Evolutionary conservation across 495 filamentous ascomycete genomes (phyloP).

Genomic region (Staphylotrichum longicolle): DNA sequence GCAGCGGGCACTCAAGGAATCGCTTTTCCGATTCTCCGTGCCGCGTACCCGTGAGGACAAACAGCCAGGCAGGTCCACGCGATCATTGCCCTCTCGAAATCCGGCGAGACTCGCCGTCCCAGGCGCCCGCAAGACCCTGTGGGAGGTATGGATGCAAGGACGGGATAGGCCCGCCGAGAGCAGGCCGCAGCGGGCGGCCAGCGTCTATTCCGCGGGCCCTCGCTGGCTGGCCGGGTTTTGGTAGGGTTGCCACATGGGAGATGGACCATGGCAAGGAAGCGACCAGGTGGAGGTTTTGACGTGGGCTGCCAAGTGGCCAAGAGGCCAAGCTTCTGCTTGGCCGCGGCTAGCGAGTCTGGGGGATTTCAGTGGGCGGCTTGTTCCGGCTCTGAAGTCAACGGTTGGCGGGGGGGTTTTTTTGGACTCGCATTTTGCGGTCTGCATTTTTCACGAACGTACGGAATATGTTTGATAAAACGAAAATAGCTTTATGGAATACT

Average conservation of each 20-base stretch:
- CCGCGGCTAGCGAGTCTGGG: slow-evolving; percentile 1
- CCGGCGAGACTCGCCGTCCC: not conserved
- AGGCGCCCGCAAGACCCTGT: slow-evolving; percentile 13
- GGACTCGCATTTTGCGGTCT: too few species aligned
- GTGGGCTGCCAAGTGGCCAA: slow-evolving; percentile 8
- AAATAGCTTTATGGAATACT: too few species aligned
- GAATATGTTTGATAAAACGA: too few species aligned
- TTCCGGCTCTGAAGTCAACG: not conserved
- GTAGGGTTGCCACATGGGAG: slow-evolving; percentile 15
- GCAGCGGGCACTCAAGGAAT: too few species aligned
- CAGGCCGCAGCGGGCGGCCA: slow-evolving; percentile 28
- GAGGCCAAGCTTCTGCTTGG: slow-evolving; percentile 11
- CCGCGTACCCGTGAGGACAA: too few species aligned
- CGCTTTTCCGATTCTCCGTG: too few species aligned
- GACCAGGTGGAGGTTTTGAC: not conserved
- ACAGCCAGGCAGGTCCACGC: not conserved
- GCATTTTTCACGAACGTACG: too few species aligned
- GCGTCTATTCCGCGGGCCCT: slow-evolving; percentile 21
- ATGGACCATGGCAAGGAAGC: too few species aligned
- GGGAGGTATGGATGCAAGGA: not conserved
- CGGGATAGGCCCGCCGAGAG: not conserved
- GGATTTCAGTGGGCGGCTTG: not conserved
- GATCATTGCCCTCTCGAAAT: not conserved
- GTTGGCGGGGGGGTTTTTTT: too few species aligned
- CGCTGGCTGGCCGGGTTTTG: not conserved